Percentiles rank a stretch among this genome's conserved stretches.
These are phyloP conservation scores for Mallotus repandus DNA, from an alignment of 441 rosid genomes.

Conservation along the genomic window DNA sequence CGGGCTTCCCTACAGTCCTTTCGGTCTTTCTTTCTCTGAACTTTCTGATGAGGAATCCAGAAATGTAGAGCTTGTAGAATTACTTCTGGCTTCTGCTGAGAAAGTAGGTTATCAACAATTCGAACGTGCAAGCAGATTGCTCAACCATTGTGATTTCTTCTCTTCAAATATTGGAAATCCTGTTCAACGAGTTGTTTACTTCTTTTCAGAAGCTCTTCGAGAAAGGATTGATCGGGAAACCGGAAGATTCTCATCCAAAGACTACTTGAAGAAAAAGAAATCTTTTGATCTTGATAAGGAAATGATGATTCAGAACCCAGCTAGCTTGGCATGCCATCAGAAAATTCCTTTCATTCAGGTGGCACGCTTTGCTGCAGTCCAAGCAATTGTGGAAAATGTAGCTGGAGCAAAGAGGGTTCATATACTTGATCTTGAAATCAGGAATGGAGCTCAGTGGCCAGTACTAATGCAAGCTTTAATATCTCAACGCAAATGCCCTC, in stretches of 20 bases:
- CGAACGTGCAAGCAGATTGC: constrained; percentile 29
- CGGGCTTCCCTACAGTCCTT: constrained; percentile 24
- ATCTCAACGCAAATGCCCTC: not conserved
- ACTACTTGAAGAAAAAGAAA: not conserved
- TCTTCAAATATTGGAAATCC: constrained; percentile 28
- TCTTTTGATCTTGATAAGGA: constrained; percentile 17
- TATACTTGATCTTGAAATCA: constrained; percentile 26
- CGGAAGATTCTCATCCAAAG: constrained; percentile 5
- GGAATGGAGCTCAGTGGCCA: constrained; percentile 30
- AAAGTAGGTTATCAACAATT: constrained; percentile 27
- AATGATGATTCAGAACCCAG: constrained; percentile 1
- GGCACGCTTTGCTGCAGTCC: constrained; percentile 41
- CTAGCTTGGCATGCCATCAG: constrained; percentile 27
- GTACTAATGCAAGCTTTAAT: constrained; percentile 39
- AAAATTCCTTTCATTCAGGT: constrained; percentile 36
- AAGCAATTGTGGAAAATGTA: constrained; percentile 35
- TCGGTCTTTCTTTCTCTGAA: constrained; percentile 25
- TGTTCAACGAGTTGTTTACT: constrained; percentile 29
- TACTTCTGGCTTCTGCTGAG: constrained; percentile 34
- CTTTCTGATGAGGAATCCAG: constrained; percentile 31
- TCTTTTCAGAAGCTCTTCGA: constrained; percentile 29
- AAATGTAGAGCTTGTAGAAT: constrained; percentile 16
- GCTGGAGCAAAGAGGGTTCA: constrained; percentile 12
- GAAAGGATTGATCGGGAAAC: constrained; percentile 27
- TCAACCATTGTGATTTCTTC: constrained; percentile 12